Conservation (phyloP, 2,329 filamentous ascomycete species). For the Albophoma yamanashiensis region DNA sequence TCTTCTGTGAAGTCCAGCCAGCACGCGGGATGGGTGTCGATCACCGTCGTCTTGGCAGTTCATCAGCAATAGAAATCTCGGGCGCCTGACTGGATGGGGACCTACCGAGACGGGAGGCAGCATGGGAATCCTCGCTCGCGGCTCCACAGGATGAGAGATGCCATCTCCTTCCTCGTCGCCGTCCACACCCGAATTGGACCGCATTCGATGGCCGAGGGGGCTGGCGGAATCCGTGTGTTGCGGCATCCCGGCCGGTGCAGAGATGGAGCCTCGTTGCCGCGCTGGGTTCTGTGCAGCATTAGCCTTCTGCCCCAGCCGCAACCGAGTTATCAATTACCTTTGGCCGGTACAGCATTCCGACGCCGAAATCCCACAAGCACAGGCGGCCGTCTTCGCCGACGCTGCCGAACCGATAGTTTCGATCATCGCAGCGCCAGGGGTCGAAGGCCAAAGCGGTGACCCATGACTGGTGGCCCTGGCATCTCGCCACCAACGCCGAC, state of each 20-base stretch:
- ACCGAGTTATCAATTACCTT: conserved; percentile 32
- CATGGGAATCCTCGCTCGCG: conserved; percentile 73
- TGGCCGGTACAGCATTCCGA: conserved; percentile 89
- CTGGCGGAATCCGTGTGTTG: conserved; percentile 53
- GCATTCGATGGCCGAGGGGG: conserved; percentile 45
- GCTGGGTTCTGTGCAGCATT: conserved; percentile 8
- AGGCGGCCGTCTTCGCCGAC: conserved; percentile 89
- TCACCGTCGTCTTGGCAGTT: conserved; percentile 54
- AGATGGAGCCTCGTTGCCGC: conserved; percentile 40
- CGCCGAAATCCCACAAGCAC: conserved; percentile 93
- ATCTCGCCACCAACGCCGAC: conserved; percentile 75
- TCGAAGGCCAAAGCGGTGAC: conserved; percentile 91
- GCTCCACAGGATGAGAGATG: conserved; percentile 71
- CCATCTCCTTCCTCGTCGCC: conserved; percentile 43
- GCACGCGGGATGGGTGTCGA: conserved; percentile 77
- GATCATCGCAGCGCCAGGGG: conserved; percentile 91
- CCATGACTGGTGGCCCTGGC: conserved; percentile 93
- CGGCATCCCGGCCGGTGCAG: conserved; percentile 35
- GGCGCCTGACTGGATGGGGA: conserved; percentile 4
- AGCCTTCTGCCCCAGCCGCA: not conserved
- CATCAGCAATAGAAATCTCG: conserved; percentile 1
- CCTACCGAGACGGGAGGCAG: conserved; percentile 81
- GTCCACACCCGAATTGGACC: conserved; percentile 62
- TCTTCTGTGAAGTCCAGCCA: conserved; percentile 94
- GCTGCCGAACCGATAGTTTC: conserved; percentile 90